A percentile compares a stretch with the other conserved stretches of the same genome.
Evolutionary conservation across 768 basidiomycete species (phyloP).

Genomic region (Podaxis sp.): DNA sequence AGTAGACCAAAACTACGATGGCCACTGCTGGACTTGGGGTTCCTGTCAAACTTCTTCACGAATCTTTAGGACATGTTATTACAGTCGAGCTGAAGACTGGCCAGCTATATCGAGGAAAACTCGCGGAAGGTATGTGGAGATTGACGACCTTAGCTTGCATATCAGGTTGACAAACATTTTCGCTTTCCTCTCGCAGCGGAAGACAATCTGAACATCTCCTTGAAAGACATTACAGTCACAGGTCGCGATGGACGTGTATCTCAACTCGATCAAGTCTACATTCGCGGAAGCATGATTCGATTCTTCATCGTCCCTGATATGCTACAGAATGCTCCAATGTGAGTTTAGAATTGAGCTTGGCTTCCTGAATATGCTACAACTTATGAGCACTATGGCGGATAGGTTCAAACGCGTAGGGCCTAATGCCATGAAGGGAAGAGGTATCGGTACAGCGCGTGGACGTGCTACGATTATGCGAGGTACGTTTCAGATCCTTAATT

Average conservation of each 20-base stretch:
- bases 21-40: conserved; percentile 78
- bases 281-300: conserved; percentile 95
- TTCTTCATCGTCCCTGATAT: conserved; percentile 99
- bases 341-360: conserved; percentile 11
- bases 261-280: conserved; percentile 98
- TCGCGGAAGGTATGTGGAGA: conserved; percentile 80
- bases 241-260: conserved; percentile 98
- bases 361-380: background rate
- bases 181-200: conserved; percentile 64
- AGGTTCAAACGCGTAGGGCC: conserved; percentile 99
- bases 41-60: conserved; percentile 95
- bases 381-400: conserved; percentile 12
- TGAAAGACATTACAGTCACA: conserved; percentile 97
- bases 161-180: background rate
- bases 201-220: conserved; percentile 95
- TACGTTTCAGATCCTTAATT: conserved; percentile 38
- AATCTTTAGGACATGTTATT: conserved; percentile 93
- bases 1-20: conserved; percentile 34
- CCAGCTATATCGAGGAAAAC: conserved; percentile 94
- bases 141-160: conserved; percentile 7
- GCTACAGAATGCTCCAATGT: conserved; percentile 99
- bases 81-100: conserved; percentile 99
- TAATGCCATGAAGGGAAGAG: conserved; percentile 97
- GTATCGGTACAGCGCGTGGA: conserved; percentile 99
- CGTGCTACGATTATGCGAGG: conserved; percentile 98